phyloP scores from a whole-genome alignment of 352 stramenopile species.

The Phytophthora fragariae region DNA sequence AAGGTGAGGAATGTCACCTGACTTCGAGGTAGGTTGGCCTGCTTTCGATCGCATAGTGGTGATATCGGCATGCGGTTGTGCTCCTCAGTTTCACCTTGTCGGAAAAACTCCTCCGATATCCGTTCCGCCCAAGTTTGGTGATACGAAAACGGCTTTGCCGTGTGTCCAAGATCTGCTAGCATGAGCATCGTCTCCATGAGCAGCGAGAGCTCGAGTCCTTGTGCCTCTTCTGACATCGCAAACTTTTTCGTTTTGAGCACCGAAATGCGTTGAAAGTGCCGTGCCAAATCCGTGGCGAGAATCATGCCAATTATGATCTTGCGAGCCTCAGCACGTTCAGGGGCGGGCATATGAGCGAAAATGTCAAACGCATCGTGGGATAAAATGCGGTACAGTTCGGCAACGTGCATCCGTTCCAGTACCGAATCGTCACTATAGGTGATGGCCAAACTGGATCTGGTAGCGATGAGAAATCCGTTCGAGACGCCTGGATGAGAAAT shows the following conservation, averaged over 20 bases:
- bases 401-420: constrained; percentile 82
- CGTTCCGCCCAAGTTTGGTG: constrained; percentile 68
- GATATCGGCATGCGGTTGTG: constrained; percentile 61
- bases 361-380: constrained; percentile 73
- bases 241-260: constrained; percentile 80
- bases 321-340: constrained; percentile 50
- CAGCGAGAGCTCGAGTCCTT: constrained; percentile 60
- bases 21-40: constrained; percentile 69
- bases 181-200: constrained; percentile 84
- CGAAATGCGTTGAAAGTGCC: constrained; percentile 75
- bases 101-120: constrained; percentile 77
- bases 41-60: constrained; percentile 62
- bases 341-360: constrained; percentile 53
- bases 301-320: constrained; percentile 84
- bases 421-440: constrained; percentile 93
- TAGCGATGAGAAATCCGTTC: constrained; percentile 92
- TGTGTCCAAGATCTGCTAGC: constrained; percentile 72
- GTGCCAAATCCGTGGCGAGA: constrained; percentile 77
- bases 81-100: constrained; percentile 70
- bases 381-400: constrained; percentile 69
- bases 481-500: constrained; percentile 92
- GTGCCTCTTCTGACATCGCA: constrained; percentile 52
- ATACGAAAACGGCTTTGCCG: constrained; percentile 68
- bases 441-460: constrained; percentile 90
- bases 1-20: constrained; percentile 75